A percentile compares a stretch with the other conserved stretches of the same genome.
These are phyloP conservation scores for Fusarium lyarnte DNA, from an alignment of 2,329 filamentous ascomycete genomes.

Conservation along the genomic window DNA sequence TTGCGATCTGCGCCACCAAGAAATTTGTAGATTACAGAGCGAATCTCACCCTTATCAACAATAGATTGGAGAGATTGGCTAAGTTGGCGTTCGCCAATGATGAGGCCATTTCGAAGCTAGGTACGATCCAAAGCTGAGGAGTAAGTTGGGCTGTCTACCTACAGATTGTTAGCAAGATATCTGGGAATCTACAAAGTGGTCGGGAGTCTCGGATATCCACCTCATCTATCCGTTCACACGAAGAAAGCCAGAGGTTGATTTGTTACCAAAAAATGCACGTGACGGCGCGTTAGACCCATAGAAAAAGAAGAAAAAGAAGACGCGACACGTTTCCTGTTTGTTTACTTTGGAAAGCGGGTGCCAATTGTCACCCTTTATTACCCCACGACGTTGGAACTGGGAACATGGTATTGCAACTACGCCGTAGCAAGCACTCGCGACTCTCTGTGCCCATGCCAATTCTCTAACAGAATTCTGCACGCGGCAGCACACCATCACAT, in stretches of 20 bases:
- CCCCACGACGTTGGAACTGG: conserved; percentile 21
- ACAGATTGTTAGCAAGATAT: background rate
- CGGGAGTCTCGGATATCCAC: background rate
- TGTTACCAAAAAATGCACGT: conserved; percentile 22
- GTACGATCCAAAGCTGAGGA: background rate
- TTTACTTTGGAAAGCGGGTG: conserved; percentile 39
- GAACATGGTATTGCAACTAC: conserved; percentile 8
- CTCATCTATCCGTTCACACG: background rate
- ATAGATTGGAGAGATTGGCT: background rate
- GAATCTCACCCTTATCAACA: background rate
- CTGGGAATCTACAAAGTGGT: background rate
- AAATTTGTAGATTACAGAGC: background rate
- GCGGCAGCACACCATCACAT: conserved; percentile 40
- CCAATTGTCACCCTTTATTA: conserved; percentile 26
- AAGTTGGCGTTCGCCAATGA: background rate
- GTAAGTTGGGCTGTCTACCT: background rate
- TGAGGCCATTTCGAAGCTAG: background rate
- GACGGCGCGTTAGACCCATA: conserved; percentile 29
- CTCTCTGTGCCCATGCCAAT: conserved; percentile 25
- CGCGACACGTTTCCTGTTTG: conserved; percentile 39
- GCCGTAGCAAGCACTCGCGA: conserved; percentile 17
- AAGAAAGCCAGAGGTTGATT: background rate
- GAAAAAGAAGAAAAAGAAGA: background rate
- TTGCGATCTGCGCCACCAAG: background rate
- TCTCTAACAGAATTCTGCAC: conserved; percentile 44